Evolutionary conservation across 345 rosid species (phyloP), one percentile per base, ranked within the genome.

Genomic region (Ceriops zippeliana): DNA sequence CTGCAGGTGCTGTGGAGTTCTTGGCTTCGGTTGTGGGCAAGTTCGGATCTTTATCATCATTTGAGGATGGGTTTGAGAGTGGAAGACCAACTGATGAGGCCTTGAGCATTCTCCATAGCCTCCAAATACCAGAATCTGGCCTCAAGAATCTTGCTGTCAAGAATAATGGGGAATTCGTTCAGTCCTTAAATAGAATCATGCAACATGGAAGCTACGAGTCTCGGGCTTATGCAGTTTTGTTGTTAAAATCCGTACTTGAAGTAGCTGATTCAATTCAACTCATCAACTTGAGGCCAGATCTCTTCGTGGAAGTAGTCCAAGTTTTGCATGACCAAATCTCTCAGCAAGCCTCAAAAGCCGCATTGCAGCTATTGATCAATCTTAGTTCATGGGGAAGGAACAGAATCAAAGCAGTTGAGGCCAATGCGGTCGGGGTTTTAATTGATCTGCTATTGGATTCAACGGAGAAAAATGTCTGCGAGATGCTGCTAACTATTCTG

Each of bases 1-100:
- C 86, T 0, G 90, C 95, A 0, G 97, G 97, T 1, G 90, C 78
- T 0, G 87, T 84, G 2, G 96, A 89, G 53, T 91, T 91, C 75
- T 71, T 89, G 66, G 85, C 84, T 6, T 69, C 79, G 10, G 27
- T 87, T 51, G 68, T 86, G 5, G 71, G 46, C 34, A 74, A 61
- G 38, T 66, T 46, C 21, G 4, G 16, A 46, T 52, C 56, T 27
- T 15, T 46, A 5, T 49, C 57, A 2, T 17, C 22, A 2, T 5
- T 24, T 26, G 72, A 70, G 1, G 58, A 52, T 10, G 82, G 70
- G 70, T 62, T 65, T 19, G 81, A 80, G 20, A 59, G 75, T 4
- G 13, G 62, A 2, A 71, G 78, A 52, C 69, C 73, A 46, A 54
- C 70, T 20, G 87, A 89, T 21, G 96, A 93, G 64, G 95, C 95